Conservation (phyloP, 305 asterid genomes). For the Solanum hybrid region DNA sequence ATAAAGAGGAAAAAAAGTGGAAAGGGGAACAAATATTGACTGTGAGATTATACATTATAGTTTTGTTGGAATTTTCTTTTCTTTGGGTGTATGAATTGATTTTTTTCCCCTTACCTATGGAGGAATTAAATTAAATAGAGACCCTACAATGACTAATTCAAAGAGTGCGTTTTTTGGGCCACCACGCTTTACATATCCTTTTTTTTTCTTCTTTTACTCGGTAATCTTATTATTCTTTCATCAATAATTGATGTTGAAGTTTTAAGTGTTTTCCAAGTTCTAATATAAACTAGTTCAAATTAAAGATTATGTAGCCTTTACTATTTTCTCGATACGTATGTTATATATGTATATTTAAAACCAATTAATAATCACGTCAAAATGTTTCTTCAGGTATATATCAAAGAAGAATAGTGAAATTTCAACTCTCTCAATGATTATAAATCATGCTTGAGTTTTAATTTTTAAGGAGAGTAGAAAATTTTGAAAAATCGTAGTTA, state of each 20-base stretch:
- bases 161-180: conserved; percentile 10
- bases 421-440: neutral
- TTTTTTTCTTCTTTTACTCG: neutral
- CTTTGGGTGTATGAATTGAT: neutral
- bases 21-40: conserved; percentile 27
- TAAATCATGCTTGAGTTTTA: neutral
- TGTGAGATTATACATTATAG: conserved; percentile 1
- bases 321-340: too few relatives aligned
- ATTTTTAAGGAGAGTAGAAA: neutral
- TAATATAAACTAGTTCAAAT: neutral
- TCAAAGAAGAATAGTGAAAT: too few relatives aligned
- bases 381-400: too few relatives aligned
- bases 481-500: too few relatives aligned
- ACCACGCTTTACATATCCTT: neutral
- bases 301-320: neutral
- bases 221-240: neutral
- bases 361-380: neutral
- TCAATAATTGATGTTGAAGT: neutral
- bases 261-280: neutral
- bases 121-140: neutral
- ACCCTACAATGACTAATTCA: conserved; percentile 39
- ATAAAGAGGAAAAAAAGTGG: conserved; percentile 26
- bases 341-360: neutral
- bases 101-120: neutral
- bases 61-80: conserved; percentile 9